Evolutionary conservation across 2,329 filamentous ascomycete species (phyloP), one percentile per base, ranked within the genome.

Genomic region (Scorias spongiosa): DNA sequence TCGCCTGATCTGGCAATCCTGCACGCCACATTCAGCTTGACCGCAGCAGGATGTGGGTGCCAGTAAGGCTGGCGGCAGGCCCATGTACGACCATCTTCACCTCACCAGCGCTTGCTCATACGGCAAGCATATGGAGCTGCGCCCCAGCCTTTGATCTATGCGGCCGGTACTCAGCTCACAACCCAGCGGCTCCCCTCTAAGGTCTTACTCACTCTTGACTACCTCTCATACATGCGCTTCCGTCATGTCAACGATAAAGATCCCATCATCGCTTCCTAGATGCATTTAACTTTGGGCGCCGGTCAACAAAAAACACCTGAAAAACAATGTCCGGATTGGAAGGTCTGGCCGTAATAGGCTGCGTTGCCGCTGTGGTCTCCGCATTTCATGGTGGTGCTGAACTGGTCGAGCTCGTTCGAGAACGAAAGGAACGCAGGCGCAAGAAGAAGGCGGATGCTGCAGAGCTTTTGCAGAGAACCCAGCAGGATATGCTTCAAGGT

Each of bases 331-430:
- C 50, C 34, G 52, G 44, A 14, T 43, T 56, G 29, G 53, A 66
- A 57, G 32, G 32, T 12, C 9, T 36, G 32, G 32, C 32, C 3
- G 63, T 66, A 5, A 53, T 63, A 39, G 60, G 57, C 18, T 64
- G 63, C 41, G 62, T 67, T n/a, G 54, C 61, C n/a, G 62, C 64
- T 8, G 59, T 67, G 10, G 55, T 65, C 8, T 63, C 60, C 10
- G 63, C 64, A 7, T 67, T 67, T 48, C 62, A 65, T 47, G 60
- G 55, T n/a, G 63, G 57, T 12, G 59, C 63, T 28, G 63, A 66
- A 26, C 50, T 66, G 41, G 50, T 62, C 28, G 55, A 59, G 38
- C 51, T 55, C 15, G 54, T 65, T 47, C 59, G 59, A 47, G 57
- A 60, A 45, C 58, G 57, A 44, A 46, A 37, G 17, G 40, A 32